A percentile compares a stretch with the other conserved stretches of the same genome.
These are phyloP conservation scores for Hanseniaspora singularis DNA, from an alignment of 805 yeast genomes.

Conservation along the genomic window DNA sequence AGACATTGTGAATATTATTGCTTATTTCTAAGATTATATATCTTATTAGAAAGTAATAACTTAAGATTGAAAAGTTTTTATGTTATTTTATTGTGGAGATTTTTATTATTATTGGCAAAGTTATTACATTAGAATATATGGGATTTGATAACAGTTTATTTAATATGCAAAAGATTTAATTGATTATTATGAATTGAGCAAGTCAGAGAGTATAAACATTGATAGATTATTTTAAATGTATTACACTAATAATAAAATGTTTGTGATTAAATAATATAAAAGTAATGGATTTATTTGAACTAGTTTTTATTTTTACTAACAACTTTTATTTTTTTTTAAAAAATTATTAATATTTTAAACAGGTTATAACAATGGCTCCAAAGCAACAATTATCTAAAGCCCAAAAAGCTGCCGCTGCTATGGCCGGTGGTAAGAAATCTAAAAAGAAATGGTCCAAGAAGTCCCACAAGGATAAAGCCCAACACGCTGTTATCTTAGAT, in stretches of 20 bases:
- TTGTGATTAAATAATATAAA: too few species aligned
- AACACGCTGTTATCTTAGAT: slow-evolving; percentile 92
- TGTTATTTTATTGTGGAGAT: too few species aligned
- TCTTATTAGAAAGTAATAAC: too few species aligned
- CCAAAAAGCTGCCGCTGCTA: slow-evolving; percentile 99
- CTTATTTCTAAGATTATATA: too few species aligned
- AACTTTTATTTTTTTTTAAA: neutral
- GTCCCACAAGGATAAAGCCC: slow-evolving; percentile 99
- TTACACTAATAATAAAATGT: too few species aligned
- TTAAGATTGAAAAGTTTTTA: too few species aligned
- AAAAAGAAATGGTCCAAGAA: slow-evolving; percentile 99
- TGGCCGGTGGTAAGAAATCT: slow-evolving; percentile 99
- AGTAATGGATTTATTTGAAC: too few species aligned
- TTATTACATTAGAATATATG: neutral
- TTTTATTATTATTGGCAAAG: too few species aligned
- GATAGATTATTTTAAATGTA: neutral
- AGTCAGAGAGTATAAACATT: neutral
- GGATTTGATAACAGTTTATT: too few species aligned
- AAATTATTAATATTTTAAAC: neutral
- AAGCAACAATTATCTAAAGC: slow-evolving; percentile 98
- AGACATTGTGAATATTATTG: neutral
- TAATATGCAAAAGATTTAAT: too few species aligned
- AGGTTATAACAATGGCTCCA: slow-evolving; percentile 74
- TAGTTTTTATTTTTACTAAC: slow-evolving; percentile 3
- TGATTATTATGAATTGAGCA: neutral